A percentile compares a stretch with the other conserved stretches of the same genome.
phyloP scores from a whole-genome alignment of 148 eudicot genomes.

The Simmondsia chinensis region DNA sequence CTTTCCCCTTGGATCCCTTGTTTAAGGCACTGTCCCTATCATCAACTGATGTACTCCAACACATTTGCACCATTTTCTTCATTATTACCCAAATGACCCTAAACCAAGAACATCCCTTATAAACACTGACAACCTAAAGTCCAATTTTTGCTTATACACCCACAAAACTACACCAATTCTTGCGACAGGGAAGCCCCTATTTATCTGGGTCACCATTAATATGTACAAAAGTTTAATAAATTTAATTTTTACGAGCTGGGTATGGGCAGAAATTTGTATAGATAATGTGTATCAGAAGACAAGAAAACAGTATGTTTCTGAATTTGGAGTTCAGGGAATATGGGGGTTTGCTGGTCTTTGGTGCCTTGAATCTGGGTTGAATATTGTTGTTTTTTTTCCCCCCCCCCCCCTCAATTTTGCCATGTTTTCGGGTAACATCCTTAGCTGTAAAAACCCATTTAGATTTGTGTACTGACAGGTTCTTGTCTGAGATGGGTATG shows the following conservation, averaged over 20 bases:
- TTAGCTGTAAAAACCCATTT: slow-evolving; percentile 64
- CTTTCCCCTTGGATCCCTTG: slow-evolving; percentile 35
- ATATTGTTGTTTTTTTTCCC: slow-evolving; percentile 28
- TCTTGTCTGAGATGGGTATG: slow-evolving; percentile 38
- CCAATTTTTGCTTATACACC: slow-evolving; percentile 27
- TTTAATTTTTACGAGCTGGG: slow-evolving; percentile 24
- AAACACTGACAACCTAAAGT: slow-evolving; percentile 16
- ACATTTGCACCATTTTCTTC: slow-evolving; percentile 43
- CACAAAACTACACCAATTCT: slow-evolving; percentile 31
- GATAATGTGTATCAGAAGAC: slow-evolving; percentile 24
- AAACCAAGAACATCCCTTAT: slow-evolving; percentile 9
- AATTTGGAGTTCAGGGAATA: slow-evolving; percentile 45
- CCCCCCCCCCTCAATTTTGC: too few species aligned
- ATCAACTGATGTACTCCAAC: slow-evolving; percentile 62
- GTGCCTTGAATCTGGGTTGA: slow-evolving; percentile 73
- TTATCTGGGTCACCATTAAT: slow-evolving; percentile 51
- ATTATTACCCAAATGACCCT: slow-evolving; percentile 37
- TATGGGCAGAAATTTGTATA: slow-evolving; percentile 48
- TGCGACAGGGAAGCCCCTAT: slow-evolving; percentile 8
- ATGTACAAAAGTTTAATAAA: slow-evolving; percentile 8
- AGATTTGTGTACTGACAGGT: slow-evolving; percentile 45
- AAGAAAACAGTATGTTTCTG: slow-evolving; percentile 28
- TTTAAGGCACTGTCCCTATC: slow-evolving; percentile 22
- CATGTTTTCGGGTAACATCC: slow-evolving; percentile 37
- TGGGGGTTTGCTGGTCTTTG: slow-evolving; percentile 24